These are phyloP conservation scores for Populus tremula DNA, from an alignment of 345 rosid species.

Conservation along the genomic window DNA sequence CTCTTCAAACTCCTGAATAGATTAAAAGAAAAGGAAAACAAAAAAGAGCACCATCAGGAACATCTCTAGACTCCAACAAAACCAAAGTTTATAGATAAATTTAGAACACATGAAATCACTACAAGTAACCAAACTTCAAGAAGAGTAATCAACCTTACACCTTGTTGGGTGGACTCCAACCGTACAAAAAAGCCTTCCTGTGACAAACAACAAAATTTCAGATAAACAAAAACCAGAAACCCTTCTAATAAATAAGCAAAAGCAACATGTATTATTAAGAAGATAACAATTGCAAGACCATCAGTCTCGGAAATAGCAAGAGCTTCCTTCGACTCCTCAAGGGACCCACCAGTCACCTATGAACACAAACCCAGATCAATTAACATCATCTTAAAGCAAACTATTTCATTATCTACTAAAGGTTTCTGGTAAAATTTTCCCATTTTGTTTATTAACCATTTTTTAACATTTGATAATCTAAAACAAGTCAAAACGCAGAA, in stretches of 20 bases:
- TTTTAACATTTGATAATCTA: neutral
- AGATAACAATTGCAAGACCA: constrained; percentile 39
- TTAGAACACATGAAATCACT: neutral
- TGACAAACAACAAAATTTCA: constrained; percentile 15
- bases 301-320: constrained; percentile 94
- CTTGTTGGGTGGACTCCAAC: constrained; percentile 99
- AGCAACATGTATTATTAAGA: neutral
- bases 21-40: neutral
- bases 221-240: neutral
- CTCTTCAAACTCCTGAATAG: constrained; percentile 81
- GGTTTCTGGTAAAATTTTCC: neutral
- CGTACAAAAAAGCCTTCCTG: constrained; percentile 89
- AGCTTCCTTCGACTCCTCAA: constrained; percentile 87
- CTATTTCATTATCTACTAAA: neutral
- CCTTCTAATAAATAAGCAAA: neutral
- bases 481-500: neutral
- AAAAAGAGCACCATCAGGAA: constrained; percentile 16
- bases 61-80: neutral
- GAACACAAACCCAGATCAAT: constrained; percentile 7
- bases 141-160: constrained; percentile 56
- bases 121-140: constrained; percentile 4
- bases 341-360: constrained; percentile 96
- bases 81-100: neutral
- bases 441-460: neutral
- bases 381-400: neutral